Percentiles rank a stretch among this genome's conserved stretches.
phyloP scores from a whole-genome alignment of 192 early-diverging fungal species.

The Coemansia sp. region DNA sequence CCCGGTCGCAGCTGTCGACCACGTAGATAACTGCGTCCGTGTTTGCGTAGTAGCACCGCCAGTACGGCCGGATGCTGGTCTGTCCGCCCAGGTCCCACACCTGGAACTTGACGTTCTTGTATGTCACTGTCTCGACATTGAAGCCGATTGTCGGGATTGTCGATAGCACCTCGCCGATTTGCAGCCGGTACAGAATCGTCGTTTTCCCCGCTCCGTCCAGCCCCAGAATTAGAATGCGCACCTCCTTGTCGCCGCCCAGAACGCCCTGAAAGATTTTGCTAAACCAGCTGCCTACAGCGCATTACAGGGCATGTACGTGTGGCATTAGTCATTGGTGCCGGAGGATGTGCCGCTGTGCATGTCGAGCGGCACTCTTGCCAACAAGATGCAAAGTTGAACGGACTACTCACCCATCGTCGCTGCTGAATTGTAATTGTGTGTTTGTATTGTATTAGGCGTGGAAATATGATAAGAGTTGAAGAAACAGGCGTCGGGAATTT shows the following conservation, averaged over 20 bases:
- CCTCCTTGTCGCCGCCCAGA: conserved; percentile 90
- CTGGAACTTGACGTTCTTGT: conserved; percentile 99
- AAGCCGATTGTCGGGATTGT: conserved; percentile 92
- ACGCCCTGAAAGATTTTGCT: conserved; percentile 50
- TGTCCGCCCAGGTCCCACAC: conserved; percentile 97
- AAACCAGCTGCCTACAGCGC: conserved; percentile 17
- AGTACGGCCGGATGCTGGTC: conserved; percentile 88
- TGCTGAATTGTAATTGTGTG: no score
- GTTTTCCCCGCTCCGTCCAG: conserved; percentile 97
- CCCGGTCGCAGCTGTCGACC: conserved; percentile 89
- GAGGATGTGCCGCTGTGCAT: no score
- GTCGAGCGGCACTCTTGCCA: no score
- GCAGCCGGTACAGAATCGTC: conserved; percentile 91
- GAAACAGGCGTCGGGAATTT: no score
- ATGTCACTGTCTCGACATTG: conserved; percentile 89
- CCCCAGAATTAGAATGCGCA: conserved; percentile 94
- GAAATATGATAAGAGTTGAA: no score
- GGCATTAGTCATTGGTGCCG: no score
- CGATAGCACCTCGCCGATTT: conserved; percentile 96
- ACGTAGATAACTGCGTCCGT: conserved; percentile 99
- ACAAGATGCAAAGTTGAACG: no score
- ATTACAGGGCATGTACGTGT: neutral
- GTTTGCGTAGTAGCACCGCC: conserved; percentile 99
- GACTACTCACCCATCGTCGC: no score
- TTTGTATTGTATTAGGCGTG: no score